Evolutionary conservation across 2,329 filamentous ascomycete genomes (phyloP).

Genomic region (Davidsoniella eucalypti): DNA sequence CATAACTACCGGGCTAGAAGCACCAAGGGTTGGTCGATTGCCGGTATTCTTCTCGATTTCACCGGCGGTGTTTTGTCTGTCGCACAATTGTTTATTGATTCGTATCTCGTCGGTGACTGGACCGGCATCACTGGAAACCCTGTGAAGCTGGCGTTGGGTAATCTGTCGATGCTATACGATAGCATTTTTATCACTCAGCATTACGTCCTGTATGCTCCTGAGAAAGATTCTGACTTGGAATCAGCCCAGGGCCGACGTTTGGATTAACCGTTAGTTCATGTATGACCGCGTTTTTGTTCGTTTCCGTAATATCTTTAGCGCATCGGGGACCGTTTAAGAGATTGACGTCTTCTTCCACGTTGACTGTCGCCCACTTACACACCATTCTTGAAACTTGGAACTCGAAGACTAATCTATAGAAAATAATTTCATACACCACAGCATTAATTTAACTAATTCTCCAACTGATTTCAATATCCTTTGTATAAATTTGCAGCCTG

Average conservation of each 20-base stretch:
- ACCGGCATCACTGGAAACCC: constrained; percentile 81
- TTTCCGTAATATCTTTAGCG: neutral
- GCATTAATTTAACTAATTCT: too few species aligned
- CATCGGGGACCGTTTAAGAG: too few species aligned
- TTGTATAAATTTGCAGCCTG: too few species aligned
- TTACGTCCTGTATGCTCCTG: constrained; percentile 52
- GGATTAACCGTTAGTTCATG: constrained; percentile 9
- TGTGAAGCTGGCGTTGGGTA: constrained; percentile 73
- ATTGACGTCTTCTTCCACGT: too few species aligned
- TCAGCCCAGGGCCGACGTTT: constrained; percentile 16
- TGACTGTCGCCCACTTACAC: too few species aligned
- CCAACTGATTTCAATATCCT: too few species aligned
- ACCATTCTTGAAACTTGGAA: too few species aligned
- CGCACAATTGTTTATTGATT: constrained; percentile 68
- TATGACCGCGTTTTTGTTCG: neutral
- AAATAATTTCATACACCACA: too few species aligned
- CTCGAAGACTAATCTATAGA: too few species aligned
- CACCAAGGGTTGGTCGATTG: constrained; percentile 77
- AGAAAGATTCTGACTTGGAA: constrained; percentile 15
- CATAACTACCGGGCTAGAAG: constrained; percentile 73
- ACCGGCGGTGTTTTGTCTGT: constrained; percentile 68
- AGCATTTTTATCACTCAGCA: constrained; percentile 76
- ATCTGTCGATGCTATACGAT: constrained; percentile 77
- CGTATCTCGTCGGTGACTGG: constrained; percentile 73
- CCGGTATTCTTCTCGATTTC: constrained; percentile 70